Percentiles rank a stretch among this genome's conserved stretches.
Evolutionary conservation across 2,329 filamentous ascomycete species (phyloP).

Genomic region (Aspergillus neoniger): DNA sequence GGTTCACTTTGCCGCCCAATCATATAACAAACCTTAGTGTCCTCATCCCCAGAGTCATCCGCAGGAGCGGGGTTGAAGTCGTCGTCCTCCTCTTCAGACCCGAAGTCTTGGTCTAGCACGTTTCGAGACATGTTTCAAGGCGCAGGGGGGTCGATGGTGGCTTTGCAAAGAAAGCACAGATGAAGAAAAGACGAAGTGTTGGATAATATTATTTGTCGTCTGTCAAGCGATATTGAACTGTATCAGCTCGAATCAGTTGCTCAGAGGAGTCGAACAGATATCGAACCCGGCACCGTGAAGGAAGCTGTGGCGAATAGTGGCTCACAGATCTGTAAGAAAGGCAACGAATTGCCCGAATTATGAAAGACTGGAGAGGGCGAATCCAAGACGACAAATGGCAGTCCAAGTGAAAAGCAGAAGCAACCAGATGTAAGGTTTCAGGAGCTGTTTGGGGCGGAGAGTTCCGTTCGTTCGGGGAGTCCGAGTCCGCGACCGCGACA

Average conservation of each 20-base stretch:
- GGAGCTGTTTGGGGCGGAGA: neutral
- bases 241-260: neutral
- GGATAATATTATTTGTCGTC: neutral
- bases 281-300: neutral
- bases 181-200: neutral
- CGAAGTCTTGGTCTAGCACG: conserved; percentile 54
- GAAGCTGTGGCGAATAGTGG: neutral
- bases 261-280: neutral
- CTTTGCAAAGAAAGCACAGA: neutral
- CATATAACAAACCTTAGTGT: conserved; percentile 39
- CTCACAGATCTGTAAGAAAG: neutral
- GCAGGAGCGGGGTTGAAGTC: conserved; percentile 85
- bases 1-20: conserved; percentile 14
- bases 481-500: conserved; percentile 24
- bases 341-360: neutral
- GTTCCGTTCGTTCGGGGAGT: conserved; percentile 23
- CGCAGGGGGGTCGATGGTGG: neutral
- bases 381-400: neutral
- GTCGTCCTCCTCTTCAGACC: conserved; percentile 71
- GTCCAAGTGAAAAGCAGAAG: neutral
- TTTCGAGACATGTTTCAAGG: conserved; percentile 41
- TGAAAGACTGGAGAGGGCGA: neutral
- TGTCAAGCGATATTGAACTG: neutral
- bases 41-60: conserved; percentile 72
- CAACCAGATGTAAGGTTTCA: neutral